Percentiles rank a stretch among this genome's conserved stretches.
phyloP scores from a whole-genome alignment of 169 alveolate genomes.

The Eimeria maxima region DNA sequence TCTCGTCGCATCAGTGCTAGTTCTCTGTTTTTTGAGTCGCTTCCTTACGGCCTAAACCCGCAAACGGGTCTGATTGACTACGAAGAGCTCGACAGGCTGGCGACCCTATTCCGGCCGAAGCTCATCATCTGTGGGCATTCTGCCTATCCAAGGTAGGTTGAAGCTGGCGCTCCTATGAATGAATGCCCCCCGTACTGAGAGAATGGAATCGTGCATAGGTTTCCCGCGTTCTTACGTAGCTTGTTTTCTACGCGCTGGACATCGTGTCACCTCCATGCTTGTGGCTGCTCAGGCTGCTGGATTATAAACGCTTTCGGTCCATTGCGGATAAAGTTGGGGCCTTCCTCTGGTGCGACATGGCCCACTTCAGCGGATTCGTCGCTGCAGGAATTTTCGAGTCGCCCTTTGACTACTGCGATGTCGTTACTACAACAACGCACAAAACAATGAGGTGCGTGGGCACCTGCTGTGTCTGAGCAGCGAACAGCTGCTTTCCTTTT shows the following conservation, averaged over 20 bases:
- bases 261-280: background rate
- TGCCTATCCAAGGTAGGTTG: slow-evolving; percentile 84
- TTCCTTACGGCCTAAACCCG: slow-evolving; percentile 94
- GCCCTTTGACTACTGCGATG: slow-evolving; percentile 93
- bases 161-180: background rate
- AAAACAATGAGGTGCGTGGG: slow-evolving; percentile 80
- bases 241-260: background rate
- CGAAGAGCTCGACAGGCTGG: slow-evolving; percentile 94
- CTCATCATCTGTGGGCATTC: slow-evolving; percentile 92
- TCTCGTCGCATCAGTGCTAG: slow-evolving; percentile 96
- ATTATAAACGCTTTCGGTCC: slow-evolving; percentile 87
- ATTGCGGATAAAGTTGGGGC: slow-evolving; percentile 98
- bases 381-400: slow-evolving; percentile 96
- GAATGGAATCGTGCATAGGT: background rate
- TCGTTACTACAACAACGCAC: slow-evolving; percentile 99
- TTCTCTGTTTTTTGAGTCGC: slow-evolving; percentile 96
- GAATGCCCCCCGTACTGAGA: background rate
- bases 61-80: slow-evolving; percentile 96
- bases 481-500: background rate
- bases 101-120: slow-evolving; percentile 90
- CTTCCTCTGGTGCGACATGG: slow-evolving; percentile 97
- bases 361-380: slow-evolving; percentile 96
- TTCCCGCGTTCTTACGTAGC: background rate
- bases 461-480: background rate
- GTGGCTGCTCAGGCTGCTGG: slow-evolving; percentile 80